Conservation (phyloP, 495 filamentous ascomycete species). For the Talaromyces stipitatus region DNA sequence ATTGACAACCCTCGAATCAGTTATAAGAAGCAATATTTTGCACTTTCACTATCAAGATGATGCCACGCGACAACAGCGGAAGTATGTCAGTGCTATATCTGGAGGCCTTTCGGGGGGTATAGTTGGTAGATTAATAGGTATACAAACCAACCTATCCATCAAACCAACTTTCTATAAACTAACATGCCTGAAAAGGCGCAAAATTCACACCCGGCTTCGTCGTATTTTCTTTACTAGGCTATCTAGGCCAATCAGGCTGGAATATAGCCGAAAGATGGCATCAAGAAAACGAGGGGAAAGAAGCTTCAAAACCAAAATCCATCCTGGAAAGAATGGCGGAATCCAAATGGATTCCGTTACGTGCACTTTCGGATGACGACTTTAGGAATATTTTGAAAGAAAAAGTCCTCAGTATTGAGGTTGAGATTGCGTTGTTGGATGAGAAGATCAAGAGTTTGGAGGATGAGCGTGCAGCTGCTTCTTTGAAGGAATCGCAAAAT, state of each 20-base stretch:
- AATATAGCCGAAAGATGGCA: constrained; percentile 46
- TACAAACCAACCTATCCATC: constrained; percentile 6
- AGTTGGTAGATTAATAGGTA: constrained; percentile 58
- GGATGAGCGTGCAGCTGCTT: constrained; percentile 1
- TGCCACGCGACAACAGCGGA: constrained; percentile 41
- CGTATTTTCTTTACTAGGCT: constrained; percentile 57
- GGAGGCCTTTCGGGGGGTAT: constrained; percentile 61
- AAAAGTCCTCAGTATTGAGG: constrained; percentile 69
- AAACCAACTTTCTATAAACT: not conserved
- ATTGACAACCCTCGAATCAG: constrained; percentile 12
- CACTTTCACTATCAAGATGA: constrained; percentile 39
- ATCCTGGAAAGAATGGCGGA: constrained; percentile 43
- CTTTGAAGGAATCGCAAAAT: not conserved
- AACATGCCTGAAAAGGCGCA: constrained; percentile 26
- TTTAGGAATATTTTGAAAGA: constrained; percentile 71
- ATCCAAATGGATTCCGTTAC: constrained; percentile 79
- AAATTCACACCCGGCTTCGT: constrained; percentile 51
- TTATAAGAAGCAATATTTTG: constrained; percentile 33
- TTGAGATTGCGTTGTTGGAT: constrained; percentile 78
- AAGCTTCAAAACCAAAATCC: constrained; percentile 27
- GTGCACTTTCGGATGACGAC: constrained; percentile 65
- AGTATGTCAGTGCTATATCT: constrained; percentile 57
- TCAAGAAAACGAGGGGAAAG: constrained; percentile 18
- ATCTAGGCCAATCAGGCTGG: constrained; percentile 50
- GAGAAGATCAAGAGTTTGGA: constrained; percentile 61